Percentiles rank a stretch among this genome's conserved stretches.
Conservation (phyloP, 805 yeast species). For the Ogataea pini region DNA sequence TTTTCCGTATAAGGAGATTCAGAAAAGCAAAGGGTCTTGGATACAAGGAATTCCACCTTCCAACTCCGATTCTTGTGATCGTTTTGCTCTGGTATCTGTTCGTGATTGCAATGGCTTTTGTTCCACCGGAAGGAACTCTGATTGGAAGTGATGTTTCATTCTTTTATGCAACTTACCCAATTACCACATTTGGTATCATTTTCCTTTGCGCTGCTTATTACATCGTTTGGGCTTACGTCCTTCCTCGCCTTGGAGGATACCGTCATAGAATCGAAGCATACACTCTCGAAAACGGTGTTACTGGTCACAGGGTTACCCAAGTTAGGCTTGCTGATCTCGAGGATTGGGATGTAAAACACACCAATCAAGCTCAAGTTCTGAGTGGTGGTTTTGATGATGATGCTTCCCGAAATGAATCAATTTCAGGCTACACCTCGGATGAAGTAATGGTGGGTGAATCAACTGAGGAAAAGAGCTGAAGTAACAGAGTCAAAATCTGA, state of each 20-base stretch:
- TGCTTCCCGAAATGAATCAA: background rate
- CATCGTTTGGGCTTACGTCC: constrained; percentile 37
- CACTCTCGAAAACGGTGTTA: constrained; percentile 39
- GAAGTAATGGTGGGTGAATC: background rate
- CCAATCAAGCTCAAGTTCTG: background rate
- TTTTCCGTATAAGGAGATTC: constrained; percentile 44
- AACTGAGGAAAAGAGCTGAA: background rate
- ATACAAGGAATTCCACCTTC: constrained; percentile 36
- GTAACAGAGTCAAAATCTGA: too few species aligned
- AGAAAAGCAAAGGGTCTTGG: constrained; percentile 39
- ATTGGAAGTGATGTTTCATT: constrained; percentile 44
- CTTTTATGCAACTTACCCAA: constrained; percentile 45
- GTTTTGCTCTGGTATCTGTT: constrained; percentile 37
- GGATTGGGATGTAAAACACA: constrained; percentile 35
- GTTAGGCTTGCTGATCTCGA: constrained; percentile 35
- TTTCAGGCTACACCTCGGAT: background rate
- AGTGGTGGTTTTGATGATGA: constrained; percentile 7
- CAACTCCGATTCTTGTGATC: constrained; percentile 36
- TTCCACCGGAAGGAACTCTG: constrained; percentile 43
- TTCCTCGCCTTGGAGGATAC: constrained; percentile 38
- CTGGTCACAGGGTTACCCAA: constrained; percentile 42
- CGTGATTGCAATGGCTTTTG: constrained; percentile 44
- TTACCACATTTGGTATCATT: constrained; percentile 40
- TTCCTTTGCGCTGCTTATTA: constrained; percentile 38
- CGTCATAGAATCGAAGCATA: constrained; percentile 36